Conservation (phyloP, 208 protist genomes). For the Phytomonas francai region DNA sequence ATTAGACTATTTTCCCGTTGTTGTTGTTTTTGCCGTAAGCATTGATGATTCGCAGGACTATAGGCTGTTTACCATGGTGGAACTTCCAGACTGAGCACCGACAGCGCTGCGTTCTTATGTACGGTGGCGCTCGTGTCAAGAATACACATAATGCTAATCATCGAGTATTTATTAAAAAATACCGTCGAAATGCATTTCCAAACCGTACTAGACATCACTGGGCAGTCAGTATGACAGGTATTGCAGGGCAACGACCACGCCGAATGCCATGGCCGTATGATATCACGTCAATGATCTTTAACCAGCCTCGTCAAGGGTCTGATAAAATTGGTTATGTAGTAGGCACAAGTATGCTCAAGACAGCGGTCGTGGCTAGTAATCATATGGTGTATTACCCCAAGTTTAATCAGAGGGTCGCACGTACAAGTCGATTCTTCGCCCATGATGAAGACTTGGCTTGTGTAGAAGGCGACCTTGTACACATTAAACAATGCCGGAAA, state of each 20-base stretch:
- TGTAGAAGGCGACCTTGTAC: slow-evolving; percentile 88
- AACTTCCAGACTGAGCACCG: slow-evolving; percentile 91
- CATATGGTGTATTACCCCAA: slow-evolving; percentile 92
- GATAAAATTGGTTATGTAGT: slow-evolving; percentile 92
- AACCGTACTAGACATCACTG: slow-evolving; percentile 88
- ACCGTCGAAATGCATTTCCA: slow-evolving; percentile 84
- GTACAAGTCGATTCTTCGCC: slow-evolving; percentile 89
- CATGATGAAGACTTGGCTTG: slow-evolving; percentile 91
- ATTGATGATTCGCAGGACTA: slow-evolving; percentile 63
- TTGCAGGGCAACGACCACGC: slow-evolving; percentile 76
- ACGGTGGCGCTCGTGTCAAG: slow-evolving; percentile 76
- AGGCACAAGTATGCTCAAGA: slow-evolving; percentile 90
- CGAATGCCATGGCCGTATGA: slow-evolving; percentile 92
- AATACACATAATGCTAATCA: slow-evolving; percentile 88
- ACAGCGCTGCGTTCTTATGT: slow-evolving; percentile 83
- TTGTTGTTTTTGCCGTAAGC: slow-evolving; percentile 2
- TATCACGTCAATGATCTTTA: slow-evolving; percentile 89
- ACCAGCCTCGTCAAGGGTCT: slow-evolving; percentile 81
- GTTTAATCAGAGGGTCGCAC: slow-evolving; percentile 87
- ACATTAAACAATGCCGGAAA: slow-evolving; percentile 90
- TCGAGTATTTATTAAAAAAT: slow-evolving; percentile 87
- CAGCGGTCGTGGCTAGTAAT: slow-evolving; percentile 82
- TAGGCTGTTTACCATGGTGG: slow-evolving; percentile 78
- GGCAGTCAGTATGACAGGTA: slow-evolving; percentile 86
- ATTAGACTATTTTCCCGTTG: background rate